Evolutionary conservation across 306 rosid species (phyloP), one percentile per base, ranked within the genome.

Genomic region (Dalbergia cultrata): DNA sequence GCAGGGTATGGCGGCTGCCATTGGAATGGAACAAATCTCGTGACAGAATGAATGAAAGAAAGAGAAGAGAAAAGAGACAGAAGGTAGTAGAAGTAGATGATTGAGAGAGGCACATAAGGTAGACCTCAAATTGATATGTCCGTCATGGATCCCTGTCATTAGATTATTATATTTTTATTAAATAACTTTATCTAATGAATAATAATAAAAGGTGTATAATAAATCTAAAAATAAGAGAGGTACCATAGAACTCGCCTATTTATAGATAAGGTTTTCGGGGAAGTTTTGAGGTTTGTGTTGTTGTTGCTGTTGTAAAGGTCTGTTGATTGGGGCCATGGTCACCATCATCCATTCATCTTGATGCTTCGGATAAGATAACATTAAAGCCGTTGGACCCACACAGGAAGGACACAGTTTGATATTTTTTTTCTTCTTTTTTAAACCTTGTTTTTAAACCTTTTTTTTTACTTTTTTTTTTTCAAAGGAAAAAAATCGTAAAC

Each of bases 1-100:
- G 78, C 91, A 89, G 80, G 92, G 87, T 64, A 89, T 68, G 13
- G 86, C 76, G 84, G 93, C 83, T 72, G 94, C 93, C 98, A 94
- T 92, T 79, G 88, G 75, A 73, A 75, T 45, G 41, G 66, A 74
- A 18, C 31, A 83, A 70, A 83, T 52, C 52, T 77, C 85, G 22
- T 64, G 72, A 80, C 19, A 41, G 22, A 62, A 7, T 10, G 53
- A 14, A 16, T 1, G 47, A 69, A 33, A 70, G 52, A 79, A 39
- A 85, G 60, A 79, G 39, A 2, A 7, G 41, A 37, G 7, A 37
- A 37, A 66, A 75, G 67, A 43, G 80, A 72, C 61, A 73, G 67
- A 73, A 70, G 67, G 59, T 13, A 17, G 60, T 6, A 5, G 70
- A 26, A 26, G 57, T 68, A 39, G 22, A 18, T 43, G 22, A 21